Conservation (phyloP, 306 rosid genomes). For the Vigna hirtella region DNA sequence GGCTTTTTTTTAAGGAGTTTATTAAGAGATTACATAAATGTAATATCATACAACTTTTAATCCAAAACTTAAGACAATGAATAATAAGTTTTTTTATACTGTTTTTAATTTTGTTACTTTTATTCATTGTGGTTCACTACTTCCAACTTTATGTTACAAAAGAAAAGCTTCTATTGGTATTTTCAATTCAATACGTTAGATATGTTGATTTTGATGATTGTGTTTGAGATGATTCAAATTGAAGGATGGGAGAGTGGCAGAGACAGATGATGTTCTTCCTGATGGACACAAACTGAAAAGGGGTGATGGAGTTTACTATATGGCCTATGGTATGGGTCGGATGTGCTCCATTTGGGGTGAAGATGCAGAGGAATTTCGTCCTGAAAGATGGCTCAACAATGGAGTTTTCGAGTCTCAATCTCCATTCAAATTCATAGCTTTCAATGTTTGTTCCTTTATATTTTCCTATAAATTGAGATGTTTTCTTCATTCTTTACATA, state of each 20-base stretch:
- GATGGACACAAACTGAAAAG: conserved; percentile 67
- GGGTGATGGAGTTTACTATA: conserved; percentile 71
- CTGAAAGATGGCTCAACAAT: conserved; percentile 76
- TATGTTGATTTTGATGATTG: background rate
- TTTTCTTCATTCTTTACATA: background rate
- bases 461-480: background rate
- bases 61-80: no score
- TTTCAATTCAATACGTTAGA: background rate
- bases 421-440: conserved; percentile 80
- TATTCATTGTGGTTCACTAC: no score
- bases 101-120: no score
- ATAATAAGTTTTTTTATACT: no score
- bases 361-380: conserved; percentile 67
- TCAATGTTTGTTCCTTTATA: conserved; percentile 64
- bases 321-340: conserved; percentile 80
- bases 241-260: conserved; percentile 72
- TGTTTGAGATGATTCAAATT: conserved; percentile 34
- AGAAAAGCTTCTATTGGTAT: no score
- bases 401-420: conserved; percentile 69
- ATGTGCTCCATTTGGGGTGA: conserved; percentile 81
- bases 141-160: no score
- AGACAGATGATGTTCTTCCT: conserved; percentile 66
- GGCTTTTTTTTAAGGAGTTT: no score
- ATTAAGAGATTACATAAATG: no score
- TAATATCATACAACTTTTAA: no score